Evolutionary conservation across 2,329 filamentous ascomycete genomes (phyloP).

Genomic region (Cercospora janseana): DNA sequence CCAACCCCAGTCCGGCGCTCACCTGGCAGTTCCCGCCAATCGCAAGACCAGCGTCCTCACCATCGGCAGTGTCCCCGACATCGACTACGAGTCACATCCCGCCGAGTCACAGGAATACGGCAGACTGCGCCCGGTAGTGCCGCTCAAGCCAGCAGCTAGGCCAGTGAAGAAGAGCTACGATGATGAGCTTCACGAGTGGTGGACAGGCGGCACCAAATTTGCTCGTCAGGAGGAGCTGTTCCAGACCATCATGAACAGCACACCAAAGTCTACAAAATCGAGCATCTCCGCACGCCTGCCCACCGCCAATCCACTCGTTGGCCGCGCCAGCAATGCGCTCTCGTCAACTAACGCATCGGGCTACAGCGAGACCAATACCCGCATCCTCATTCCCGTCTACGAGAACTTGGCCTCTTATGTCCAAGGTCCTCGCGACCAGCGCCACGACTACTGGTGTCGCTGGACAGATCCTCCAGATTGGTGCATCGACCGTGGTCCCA

Average conservation of each 20-base stretch:
- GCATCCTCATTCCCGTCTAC: slow-evolving; percentile 43
- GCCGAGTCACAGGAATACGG: background rate
- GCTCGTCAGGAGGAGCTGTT: slow-evolving; percentile 31
- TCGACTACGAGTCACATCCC: slow-evolving; percentile 4
- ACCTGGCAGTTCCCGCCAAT: background rate
- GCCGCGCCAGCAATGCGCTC: background rate
- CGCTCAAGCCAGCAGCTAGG: slow-evolving; percentile 1
- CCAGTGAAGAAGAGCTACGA: slow-evolving; percentile 29
- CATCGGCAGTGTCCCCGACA: slow-evolving; percentile 17
- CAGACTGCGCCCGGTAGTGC: background rate
- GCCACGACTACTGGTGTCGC: slow-evolving; percentile 42
- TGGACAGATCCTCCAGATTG: slow-evolving; percentile 43
- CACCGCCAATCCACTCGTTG: slow-evolving; percentile 12
- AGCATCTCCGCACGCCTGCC: background rate
- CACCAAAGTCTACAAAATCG: background rate
- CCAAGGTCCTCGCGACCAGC: slow-evolving; percentile 35
- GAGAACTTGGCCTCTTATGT: slow-evolving; percentile 46
- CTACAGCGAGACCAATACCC: slow-evolving; percentile 29
- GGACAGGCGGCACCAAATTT: slow-evolving; percentile 34
- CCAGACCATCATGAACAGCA: slow-evolving; percentile 12
- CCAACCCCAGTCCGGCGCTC: background rate
- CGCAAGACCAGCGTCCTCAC: slow-evolving; percentile 17
- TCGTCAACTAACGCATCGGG: background rate
- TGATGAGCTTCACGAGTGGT: slow-evolving; percentile 45
- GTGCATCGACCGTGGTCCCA: slow-evolving; percentile 39